Evolutionary conservation across 495 filamentous ascomycete species (phyloP), one percentile per base, ranked within the genome.

Genomic region (Neurospora tetrasperma): DNA sequence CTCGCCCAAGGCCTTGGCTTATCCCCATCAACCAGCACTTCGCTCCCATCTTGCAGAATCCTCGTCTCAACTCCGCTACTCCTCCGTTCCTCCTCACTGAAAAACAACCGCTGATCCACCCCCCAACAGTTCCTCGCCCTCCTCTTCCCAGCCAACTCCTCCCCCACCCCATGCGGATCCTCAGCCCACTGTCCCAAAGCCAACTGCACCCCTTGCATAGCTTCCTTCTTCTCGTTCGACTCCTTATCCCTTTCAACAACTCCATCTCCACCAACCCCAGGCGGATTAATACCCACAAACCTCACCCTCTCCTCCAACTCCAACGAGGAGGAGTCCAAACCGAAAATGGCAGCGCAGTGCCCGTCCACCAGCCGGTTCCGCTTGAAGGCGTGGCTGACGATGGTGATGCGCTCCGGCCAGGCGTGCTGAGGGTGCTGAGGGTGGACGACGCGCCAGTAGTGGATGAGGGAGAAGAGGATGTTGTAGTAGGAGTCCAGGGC

Each of bases 401-500:
- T 84, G 14, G 89, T 93, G 3, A 96, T 78, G 31, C 77, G 79
- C 16, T 43, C 44, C 0, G 90, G 90, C 82, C 86, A 90, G 1
- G 81, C 83, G 23, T 82, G 75, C 54, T 66, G 54, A 54, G 46
- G 46, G 1, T 62, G 48, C 11, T 42, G 11, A 42, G 41, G 42
- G 2, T 31, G 11, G 5, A 31, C 14, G 66, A 73, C 76, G 31
- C 82, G 76, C 76, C 84, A 86, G 78, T 93, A 94, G 27, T 80
- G 79, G 7, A 89, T 73, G 10, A 94, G 75, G 4, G 90, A 91
- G 75, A 94, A 92, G 23, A 94, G 78, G 14, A 94, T 81, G 75
- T 96, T 96, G 72, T 90, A 88, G 76, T 92, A 93, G 5, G 91
- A 94, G 75, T 96, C 93, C n/a, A 91, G 86, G 1, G 93, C 92